Percentiles rank a stretch among this genome's conserved stretches.
These are phyloP conservation scores for Saturnispora halmiae DNA, from an alignment of 805 yeast species.

Conservation along the genomic window DNA sequence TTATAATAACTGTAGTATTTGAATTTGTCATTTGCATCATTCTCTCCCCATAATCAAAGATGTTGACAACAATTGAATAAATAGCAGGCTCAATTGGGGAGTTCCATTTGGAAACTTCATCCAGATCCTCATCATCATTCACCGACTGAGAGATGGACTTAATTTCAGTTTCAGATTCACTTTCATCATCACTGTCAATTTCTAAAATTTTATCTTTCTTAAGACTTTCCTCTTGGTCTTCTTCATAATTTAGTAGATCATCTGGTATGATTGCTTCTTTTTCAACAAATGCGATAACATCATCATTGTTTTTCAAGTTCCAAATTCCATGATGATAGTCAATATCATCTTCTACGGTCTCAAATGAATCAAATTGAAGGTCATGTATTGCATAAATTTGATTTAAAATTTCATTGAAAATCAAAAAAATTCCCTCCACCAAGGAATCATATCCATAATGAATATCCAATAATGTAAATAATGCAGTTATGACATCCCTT, in stretches of 20 bases:
- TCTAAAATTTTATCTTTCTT: constrained; percentile 21
- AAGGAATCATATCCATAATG: constrained; percentile 75
- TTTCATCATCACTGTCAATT: constrained; percentile 30
- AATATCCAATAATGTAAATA: constrained; percentile 69
- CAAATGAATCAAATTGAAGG: background rate
- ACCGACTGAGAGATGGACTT: constrained; percentile 25
- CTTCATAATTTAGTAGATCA: constrained; percentile 13
- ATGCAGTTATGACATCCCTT: constrained; percentile 57
- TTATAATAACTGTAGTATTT: constrained; percentile 35
- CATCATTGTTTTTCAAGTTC: constrained; percentile 43
- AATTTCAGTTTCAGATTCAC: constrained; percentile 29
- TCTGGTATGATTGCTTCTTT: constrained; percentile 25
- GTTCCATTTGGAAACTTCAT: constrained; percentile 43
- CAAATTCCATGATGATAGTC: constrained; percentile 41
- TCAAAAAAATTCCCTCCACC: constrained; percentile 63
- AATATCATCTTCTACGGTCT: constrained; percentile 21
- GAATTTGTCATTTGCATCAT: constrained; percentile 55
- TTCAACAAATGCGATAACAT: constrained; percentile 37
- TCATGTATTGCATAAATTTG: constrained; percentile 34
- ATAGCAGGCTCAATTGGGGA: constrained; percentile 56
- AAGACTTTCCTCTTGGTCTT: constrained; percentile 14
- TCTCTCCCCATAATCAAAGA: constrained; percentile 62
- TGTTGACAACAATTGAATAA: constrained; percentile 50
- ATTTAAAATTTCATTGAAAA: constrained; percentile 52
- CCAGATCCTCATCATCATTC: constrained; percentile 16